Base-by-base conservation (phyloP, 1,139 yeast species). In the Sugiyamaella novakii region DNA sequence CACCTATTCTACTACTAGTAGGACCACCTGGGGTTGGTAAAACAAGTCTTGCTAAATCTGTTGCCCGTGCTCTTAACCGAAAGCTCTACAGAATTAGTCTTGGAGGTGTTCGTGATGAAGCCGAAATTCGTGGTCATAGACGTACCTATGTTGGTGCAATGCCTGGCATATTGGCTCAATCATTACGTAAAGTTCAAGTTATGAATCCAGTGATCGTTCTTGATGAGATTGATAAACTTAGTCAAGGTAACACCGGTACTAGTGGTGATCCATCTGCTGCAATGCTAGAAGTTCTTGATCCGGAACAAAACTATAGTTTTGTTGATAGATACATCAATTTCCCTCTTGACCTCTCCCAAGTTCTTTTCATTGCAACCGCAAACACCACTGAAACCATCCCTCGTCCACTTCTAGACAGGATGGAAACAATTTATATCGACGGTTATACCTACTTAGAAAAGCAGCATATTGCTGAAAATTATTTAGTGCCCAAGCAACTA, bases 21-120 rank as follows among this genome's bases (percentile, higher is more conserved):
- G 97, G 97, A 0, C 97, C 97, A 7, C 97, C 97, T 0, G 97
- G 97, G 41, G 95, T 89, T 5, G 97, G 97, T 34, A 89, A 89
- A 65, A 89, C 97, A 0, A 87, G 96, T 2, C 74, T 89, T 53
- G 96, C 96, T 2, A 83, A 83, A 63, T 85, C 95, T 0, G 81
- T 89, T 47, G 96, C 97, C 1, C 74, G 77, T n/a, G 80, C 95
- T 1, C 70, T 89, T 54, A 86, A 86, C 3, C 75, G 96, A 49
- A 80, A 82, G 57, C 87, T 88, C 64, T 95, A 88, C 67, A 74
- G 96, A 51, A 77, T 89, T 34, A 85, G 95, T 1, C 78, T 89
- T 5, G 97, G 97, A 35, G 97, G 97, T 46, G 76, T 89, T 40
- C 81, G 85, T 54, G 96, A 89, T 62, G 96, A 88, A 64, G 86